A percentile compares a stretch with the other conserved stretches of the same genome.
Conservation (phyloP, 257 asterid genomes). For the Thymus mandschuricus region DNA sequence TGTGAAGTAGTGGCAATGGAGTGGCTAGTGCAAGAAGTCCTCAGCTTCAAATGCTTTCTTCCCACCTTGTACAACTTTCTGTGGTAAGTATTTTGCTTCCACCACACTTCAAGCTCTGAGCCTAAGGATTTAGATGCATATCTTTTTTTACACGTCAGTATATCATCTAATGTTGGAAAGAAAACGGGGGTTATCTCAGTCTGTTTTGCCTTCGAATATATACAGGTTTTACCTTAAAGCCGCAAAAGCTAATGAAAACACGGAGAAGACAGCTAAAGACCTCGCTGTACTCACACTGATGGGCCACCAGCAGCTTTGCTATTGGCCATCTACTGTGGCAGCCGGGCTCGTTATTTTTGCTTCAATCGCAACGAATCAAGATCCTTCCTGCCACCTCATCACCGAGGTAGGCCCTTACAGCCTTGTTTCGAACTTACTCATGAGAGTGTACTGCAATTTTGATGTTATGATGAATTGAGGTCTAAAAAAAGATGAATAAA, state of each 20-base stretch:
- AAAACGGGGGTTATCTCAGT: background rate
- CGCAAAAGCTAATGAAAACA: constrained; percentile 58
- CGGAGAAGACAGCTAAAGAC: constrained; percentile 71
- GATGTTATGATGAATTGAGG: constrained; percentile 1
- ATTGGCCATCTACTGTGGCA: constrained; percentile 96
- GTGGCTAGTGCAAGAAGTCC: constrained; percentile 97
- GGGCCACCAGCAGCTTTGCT: constrained; percentile 88
- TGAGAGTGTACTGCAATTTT: background rate
- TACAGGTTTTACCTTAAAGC: constrained; percentile 90
- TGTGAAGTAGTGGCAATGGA: constrained; percentile 98
- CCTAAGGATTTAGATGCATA: background rate
- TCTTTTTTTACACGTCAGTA: background rate
- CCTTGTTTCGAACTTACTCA: background rate
- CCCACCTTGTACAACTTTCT: constrained; percentile 87
- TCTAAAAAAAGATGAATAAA: background rate
- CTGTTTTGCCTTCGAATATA: constrained; percentile 21
- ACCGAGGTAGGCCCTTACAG: constrained; percentile 50
- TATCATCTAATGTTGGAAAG: constrained; percentile 2
- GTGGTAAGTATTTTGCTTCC: constrained; percentile 51
- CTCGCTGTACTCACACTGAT: constrained; percentile 76
- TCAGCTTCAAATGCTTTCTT: constrained; percentile 81
- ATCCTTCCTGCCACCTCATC: constrained; percentile 56
- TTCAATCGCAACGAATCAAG: constrained; percentile 57
- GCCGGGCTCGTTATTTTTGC: constrained; percentile 91
- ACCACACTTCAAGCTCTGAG: background rate